These are phyloP conservation scores for Camellia japonica DNA, from an alignment of 148 eudicot species.

Conservation along the genomic window DNA sequence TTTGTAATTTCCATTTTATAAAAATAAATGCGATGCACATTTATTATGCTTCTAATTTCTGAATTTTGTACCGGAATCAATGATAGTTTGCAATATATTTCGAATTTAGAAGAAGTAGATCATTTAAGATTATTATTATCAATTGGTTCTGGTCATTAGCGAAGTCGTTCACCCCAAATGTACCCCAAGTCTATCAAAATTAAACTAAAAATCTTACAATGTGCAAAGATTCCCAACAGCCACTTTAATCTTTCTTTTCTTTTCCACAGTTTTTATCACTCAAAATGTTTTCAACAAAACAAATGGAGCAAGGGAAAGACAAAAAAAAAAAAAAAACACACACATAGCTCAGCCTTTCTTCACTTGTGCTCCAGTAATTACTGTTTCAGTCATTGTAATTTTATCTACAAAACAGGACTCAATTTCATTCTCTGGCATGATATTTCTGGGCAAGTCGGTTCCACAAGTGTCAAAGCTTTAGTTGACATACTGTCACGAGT, in stretches of 20 bases:
- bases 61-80: too few relatives aligned
- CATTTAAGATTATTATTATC: too few relatives aligned
- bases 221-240: background rate
- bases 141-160: background rate
- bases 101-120: too few relatives aligned
- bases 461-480: background rate
- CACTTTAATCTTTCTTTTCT: constrained; percentile 1
- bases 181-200: background rate
- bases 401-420: constrained; percentile 6
- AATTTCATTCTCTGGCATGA: background rate
- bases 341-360: constrained; percentile 5
- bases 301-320: background rate
- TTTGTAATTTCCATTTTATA: too few relatives aligned
- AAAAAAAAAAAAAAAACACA: background rate
- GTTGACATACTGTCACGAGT: background rate
- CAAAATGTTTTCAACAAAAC: constrained; percentile 6
- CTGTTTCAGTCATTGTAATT: background rate
- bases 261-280: background rate
- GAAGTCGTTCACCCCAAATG: too few relatives aligned
- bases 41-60: too few relatives aligned
- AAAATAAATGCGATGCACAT: background rate
- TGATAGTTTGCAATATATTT: too few relatives aligned
- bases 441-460: background rate
- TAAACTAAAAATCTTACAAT: background rate
- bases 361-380: constrained; percentile 5